phyloP scores from a whole-genome alignment of 257 asterid genomes.

The Solanum pennellii region DNA sequence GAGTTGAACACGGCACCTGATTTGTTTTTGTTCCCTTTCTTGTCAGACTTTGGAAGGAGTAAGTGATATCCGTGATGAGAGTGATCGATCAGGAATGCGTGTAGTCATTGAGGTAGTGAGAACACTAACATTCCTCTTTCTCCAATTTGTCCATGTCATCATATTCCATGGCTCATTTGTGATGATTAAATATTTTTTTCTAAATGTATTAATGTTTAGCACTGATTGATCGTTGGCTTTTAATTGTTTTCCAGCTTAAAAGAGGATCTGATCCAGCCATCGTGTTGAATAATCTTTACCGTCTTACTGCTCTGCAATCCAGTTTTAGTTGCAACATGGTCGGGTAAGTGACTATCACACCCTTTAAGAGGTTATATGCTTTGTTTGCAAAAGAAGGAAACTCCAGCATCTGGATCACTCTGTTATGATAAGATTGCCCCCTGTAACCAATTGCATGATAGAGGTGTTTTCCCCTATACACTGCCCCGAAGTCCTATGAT shows the following conservation, averaged over 20 bases:
- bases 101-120: constrained; percentile 81
- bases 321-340: constrained; percentile 98
- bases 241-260: constrained; percentile 54
- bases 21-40: constrained; percentile 4
- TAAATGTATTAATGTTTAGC: neutral
- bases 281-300: constrained; percentile 78
- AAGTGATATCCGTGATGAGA: constrained; percentile 98
- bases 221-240: constrained; percentile 1
- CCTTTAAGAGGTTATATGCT: neutral
- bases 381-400: neutral
- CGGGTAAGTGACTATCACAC: constrained; percentile 58
- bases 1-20: neutral
- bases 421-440: neutral
- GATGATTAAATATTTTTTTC: neutral
- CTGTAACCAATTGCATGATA: neutral
- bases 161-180: neutral
- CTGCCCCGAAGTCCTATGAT: neutral
- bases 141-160: neutral
- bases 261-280: constrained; percentile 85
- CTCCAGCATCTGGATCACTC: neutral
- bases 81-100: constrained; percentile 98
- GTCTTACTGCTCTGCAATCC: constrained; percentile 79
- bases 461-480: neutral
- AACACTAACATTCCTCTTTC: neutral
- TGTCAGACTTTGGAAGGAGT: constrained; percentile 81